Percentiles rank a stretch among this genome's conserved stretches.
Conservation (phyloP, 1,284 basidiomycete genomes). For the Ganoderma leucocontextum region DNA sequence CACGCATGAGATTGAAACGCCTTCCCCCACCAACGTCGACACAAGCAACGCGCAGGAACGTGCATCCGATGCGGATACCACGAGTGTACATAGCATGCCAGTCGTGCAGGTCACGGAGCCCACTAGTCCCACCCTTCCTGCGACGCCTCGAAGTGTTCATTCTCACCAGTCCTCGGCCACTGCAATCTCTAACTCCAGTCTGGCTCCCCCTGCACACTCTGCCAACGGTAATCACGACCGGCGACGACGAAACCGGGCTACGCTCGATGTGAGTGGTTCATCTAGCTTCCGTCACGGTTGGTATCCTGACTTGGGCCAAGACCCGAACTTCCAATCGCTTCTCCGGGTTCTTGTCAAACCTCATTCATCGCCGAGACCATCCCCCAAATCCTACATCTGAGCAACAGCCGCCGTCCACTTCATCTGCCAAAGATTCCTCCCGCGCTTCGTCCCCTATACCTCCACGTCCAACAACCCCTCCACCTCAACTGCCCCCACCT, state of each 20-base stretch:
- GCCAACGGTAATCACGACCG: constrained; percentile 33
- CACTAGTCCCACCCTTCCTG: constrained; percentile 39
- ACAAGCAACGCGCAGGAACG: constrained; percentile 35
- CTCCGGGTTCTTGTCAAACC: constrained; percentile 81
- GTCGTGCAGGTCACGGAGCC: constrained; percentile 57
- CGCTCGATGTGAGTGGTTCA: constrained; percentile 38
- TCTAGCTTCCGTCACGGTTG: constrained; percentile 19
- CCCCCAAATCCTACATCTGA: constrained; percentile 41
- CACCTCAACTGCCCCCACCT: constrained; percentile 73
- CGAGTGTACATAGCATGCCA: constrained; percentile 68
- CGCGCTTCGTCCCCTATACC: constrained; percentile 60
- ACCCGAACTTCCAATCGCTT: constrained; percentile 72
- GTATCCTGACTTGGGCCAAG: constrained; percentile 44
- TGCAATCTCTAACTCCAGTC: constrained; percentile 30
- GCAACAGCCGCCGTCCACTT: constrained; percentile 33
- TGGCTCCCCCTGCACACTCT: constrained; percentile 33
- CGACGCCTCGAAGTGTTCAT: constrained; percentile 40
- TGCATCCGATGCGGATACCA: constrained; percentile 48
- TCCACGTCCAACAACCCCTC: constrained; percentile 67
- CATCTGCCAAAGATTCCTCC: constrained; percentile 45
- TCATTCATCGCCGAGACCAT: constrained; percentile 75
- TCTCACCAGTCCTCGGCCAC: constrained; percentile 32
- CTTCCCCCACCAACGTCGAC: constrained; percentile 40
- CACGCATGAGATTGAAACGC: constrained; percentile 39
- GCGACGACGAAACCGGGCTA: constrained; percentile 35